phyloP scores from a whole-genome alignment of 371 early-diverging fungal species.

The Coemansia sp. region DNA sequence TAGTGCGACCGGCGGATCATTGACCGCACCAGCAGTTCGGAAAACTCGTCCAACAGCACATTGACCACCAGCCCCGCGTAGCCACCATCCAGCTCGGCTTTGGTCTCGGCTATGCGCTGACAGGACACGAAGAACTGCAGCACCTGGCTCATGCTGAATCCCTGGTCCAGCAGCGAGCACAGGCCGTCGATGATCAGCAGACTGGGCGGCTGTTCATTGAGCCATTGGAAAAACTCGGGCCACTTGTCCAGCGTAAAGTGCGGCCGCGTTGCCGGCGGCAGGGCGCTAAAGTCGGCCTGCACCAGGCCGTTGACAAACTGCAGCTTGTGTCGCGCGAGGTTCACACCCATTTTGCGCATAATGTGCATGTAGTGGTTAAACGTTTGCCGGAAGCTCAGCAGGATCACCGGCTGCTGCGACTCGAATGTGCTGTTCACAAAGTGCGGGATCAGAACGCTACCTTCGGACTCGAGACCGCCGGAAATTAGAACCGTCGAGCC shows the following conservation, averaged over 20 bases:
- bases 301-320: slow-evolving; percentile 30
- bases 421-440: slow-evolving; percentile 16
- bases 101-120: slow-evolving; percentile 21
- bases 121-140: slow-evolving; percentile 20
- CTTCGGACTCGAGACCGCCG: slow-evolving; percentile 19
- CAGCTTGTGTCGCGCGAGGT: slow-evolving; percentile 10
- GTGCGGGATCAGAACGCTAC: slow-evolving; percentile 29
- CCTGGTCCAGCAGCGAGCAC: slow-evolving; percentile 32
- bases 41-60: slow-evolving; percentile 32
- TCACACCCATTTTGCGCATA: slow-evolving; percentile 43
- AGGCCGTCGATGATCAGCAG: slow-evolving; percentile 27
- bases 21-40: slow-evolving; percentile 16
- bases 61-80: slow-evolving; percentile 18
- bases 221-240: slow-evolving; percentile 25
- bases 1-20: slow-evolving; percentile 30
- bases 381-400: slow-evolving; percentile 34
- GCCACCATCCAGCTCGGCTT: neutral
- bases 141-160: neutral
- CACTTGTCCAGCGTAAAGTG: slow-evolving; percentile 23
- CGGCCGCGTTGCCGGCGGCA: slow-evolving; percentile 28
- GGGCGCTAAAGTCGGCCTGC: neutral
- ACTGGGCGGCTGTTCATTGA: slow-evolving; percentile 7
- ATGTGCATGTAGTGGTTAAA: slow-evolving; percentile 46
- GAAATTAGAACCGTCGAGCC: slow-evolving; percentile 24
- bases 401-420: neutral